Base-by-base conservation (phyloP, 306 rosid genomes). In the Prunus kanzakura region DNA sequence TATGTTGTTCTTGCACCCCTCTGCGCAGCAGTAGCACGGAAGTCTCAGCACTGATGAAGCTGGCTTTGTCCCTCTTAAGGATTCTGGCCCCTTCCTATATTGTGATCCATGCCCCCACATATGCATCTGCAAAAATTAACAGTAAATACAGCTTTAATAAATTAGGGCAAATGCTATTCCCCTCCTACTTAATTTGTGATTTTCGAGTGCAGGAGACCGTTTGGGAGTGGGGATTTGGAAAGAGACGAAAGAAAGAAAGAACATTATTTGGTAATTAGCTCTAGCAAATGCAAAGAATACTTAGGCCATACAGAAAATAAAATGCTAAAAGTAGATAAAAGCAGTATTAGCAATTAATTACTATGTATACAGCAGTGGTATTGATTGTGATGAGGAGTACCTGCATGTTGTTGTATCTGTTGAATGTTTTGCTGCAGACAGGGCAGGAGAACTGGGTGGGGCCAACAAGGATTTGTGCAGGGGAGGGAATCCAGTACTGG, bases 51-150 rank as follows among this genome's bases (percentile, higher is more conserved):
- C 80, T 11, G 97, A 89, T 5, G 98, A 90, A 0, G 96, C 82
- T 32, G 97, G 88, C 41, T 89, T 92, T 64, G 93, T 85, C 20
- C 96, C 97, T 79, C 92, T 85, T 27, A 95, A 41, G 0, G 98
- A 95, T 49, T 92, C 98, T 13, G 98, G 91, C 0, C 98, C 98
- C 81, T 94, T 94, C 60, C 97, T 81, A 60, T 91, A 94, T 46
- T 94, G 91, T 49, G 97, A 92, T 0, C 98, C 98, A 74, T 95
- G 98, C 27, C 98, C 98, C 98, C 98, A 95, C 98, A 95, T 95
- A 76, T 95, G 98, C 98, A 95, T 95, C 97, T 94, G 2, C 3
- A 52, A 47, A n/a, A 47, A 57, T 56, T 56, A 57, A 57, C 29
- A 14, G 30, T 22, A 57, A 57, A 61, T n/a, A 14, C 32, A 61